Base-by-base conservation (phyloP, 2,329 filamentous ascomycete species). In the Claviceps monticola region DNA sequence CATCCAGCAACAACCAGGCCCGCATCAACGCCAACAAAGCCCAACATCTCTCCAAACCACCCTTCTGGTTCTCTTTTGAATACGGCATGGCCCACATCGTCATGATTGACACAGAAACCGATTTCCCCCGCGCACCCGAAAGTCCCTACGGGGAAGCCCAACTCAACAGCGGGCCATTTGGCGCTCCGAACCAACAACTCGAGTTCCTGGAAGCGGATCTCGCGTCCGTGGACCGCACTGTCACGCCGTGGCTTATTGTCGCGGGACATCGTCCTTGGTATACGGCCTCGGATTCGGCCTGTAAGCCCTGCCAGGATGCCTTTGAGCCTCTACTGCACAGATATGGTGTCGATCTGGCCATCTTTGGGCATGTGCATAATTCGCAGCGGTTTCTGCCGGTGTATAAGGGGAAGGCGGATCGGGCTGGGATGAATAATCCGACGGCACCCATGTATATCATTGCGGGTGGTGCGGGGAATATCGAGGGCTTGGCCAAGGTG, bases 311-410 rank as follows among this genome's bases (percentile, higher is more conserved):
- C 64, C 72, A 75, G 54, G 55, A 54, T 0, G 75, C 75, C 0
- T 80, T 80, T 53, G 77, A 81, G 64, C 62, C 65, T 0, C 59
- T 79, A 3, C 61, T 80, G 6, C 76, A 78, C 62, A 67, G 70
- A 49, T 78, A 79, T 59, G 76, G 75, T 29, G 77, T 81, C 19
- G 78, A 81, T 55, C 61, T 80, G 4, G 76, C 63, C 26, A 65
- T 80, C 6, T 77, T 79, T 56, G 78, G 77, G 2, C 77, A 81
- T 58, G 74, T 78, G 14, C 77, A 80, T 62, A 79, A 78, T 62
- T 72, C 74, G 26, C 75, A 80, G 64, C 71, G 78, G 1, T 76
- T 78, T 56, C 54, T 66, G 59, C 74, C 65, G 26, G 61, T 67
- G 2, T 62, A 62, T 60, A 66, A 70, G 53, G 58, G 60, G 55